phyloP scores from a whole-genome alignment of 164 flowering plant genomes.

The Vitis rotundifolia region DNA sequence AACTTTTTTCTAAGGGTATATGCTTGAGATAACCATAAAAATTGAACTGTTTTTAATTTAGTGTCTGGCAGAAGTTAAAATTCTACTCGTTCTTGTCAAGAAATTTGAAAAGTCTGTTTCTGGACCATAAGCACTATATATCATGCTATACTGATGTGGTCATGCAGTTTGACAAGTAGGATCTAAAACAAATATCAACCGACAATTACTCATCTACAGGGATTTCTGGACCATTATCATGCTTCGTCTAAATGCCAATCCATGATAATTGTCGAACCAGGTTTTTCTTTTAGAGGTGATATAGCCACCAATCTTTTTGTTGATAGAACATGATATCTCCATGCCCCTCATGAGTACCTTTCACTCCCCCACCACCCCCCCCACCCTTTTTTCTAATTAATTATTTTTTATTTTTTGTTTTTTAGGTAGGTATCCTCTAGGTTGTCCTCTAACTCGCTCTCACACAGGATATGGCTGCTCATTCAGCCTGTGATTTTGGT shows the following conservation, averaged over 20 bases:
- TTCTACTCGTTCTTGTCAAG: too few species aligned
- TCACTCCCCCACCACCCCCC: too few species aligned
- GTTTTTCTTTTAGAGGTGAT: not conserved
- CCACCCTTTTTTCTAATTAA: not conserved
- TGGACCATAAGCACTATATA: not conserved
- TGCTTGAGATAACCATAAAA: too few species aligned
- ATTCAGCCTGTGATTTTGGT: slow-evolving; percentile 98
- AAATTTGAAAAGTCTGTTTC: not conserved
- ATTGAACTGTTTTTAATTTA: not conserved
- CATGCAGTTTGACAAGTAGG: not conserved
- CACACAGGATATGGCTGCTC: slow-evolving; percentile 98
- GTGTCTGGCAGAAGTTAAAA: not conserved
- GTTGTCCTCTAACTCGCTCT: not conserved
- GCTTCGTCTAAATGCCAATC: not conserved
- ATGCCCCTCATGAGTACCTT: too few species aligned
- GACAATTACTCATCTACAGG: not conserved
- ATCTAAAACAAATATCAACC: not conserved
- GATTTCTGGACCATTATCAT: not conserved
- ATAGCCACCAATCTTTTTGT: not conserved
- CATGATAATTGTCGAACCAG: not conserved
- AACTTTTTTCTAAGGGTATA: not conserved
- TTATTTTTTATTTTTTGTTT: not conserved
- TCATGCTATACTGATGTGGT: not conserved
- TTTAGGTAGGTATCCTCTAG: not conserved
- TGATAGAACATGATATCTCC: not conserved